Base-by-base conservation (phyloP, 768 basidiomycete genomes). In the Kwoniella sp. region DNA sequence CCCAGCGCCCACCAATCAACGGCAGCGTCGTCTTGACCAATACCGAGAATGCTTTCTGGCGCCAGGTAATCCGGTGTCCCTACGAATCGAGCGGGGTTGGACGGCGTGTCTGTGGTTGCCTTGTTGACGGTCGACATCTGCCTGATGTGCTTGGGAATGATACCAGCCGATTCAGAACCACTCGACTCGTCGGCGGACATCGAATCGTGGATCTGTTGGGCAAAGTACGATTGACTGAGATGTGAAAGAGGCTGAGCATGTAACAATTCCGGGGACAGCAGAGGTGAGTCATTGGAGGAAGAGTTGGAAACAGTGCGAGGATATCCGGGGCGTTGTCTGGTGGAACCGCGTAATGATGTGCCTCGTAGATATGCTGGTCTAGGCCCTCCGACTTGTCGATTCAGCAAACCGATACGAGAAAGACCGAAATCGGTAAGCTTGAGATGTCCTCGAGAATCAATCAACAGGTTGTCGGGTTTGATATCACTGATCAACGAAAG, bases 1-100 rank as follows among this genome's bases (percentile, higher is more conserved):
- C 96, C 96, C 29, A 99, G 85, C 12, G 96, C 95, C 96, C 96
- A 99, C 96, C 96, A 99, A 82, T 99, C 96, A 70, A 99, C 96
- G 8, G 89, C 88, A 30, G 88, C 90, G 81, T 98, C 94, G 75
- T 97, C 96, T 37, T 92, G 91, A 48, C 93, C 90, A 68, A 97
- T 85, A 58, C 96, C 96, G 61, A 98, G 87, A 65, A 98, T 78
- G 55, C 77, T 80, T 58, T 80, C 80, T 1, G 94, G 94, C 15
- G 94, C 93, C 48, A 98, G 86, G 79, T 99, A 99, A 79, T 99
- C 95, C 2, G 95, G 95, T 2, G 95, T 99, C 23, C 95, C 95
- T 26, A 95, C 95, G 74, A 98, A 93, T 82, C 92, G 92, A 82
- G 93, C 91, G 66, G 90, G 89, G 1, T 90, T 90, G 30, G 76